Evolutionary conservation across 2,329 filamentous ascomycete species (phyloP), one percentile per base, ranked within the genome.

Genomic region (Pseudopithomyces maydicus): DNA sequence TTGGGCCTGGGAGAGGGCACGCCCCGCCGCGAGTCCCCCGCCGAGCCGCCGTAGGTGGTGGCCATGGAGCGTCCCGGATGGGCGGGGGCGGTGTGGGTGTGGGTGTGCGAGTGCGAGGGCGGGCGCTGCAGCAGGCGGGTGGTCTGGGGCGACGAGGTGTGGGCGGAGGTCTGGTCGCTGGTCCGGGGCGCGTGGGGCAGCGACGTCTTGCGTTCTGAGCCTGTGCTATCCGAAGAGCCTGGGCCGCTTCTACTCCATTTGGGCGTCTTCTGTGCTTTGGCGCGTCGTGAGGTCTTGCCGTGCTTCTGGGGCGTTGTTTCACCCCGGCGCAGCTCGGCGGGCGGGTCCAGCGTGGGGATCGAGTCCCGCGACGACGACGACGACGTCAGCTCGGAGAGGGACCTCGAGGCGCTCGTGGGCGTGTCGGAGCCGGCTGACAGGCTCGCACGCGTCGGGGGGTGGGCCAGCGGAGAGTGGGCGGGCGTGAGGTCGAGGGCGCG

Each of bases 1-100:
- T 78, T 78, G 35, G 77, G 77, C 57, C 77, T 72, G 63, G 77
- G 77, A 70, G 77, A 79, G 44, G 74, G 65, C 43, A 78, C 72
- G 55, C 70, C 74, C 55, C 77, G 72, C 62, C 77, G 76, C 67
- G 74, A 68, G 66, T 78, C 77, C 62, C 72, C 73, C 62, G 75
- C 68, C 59, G 71, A 63, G 59, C 57, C 70, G 33, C 70, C 70
- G 69, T 74, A 76, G 48, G 67, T 62, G 60, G 72, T 70, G 64
- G 73, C 72, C 73, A 76, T 76, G 58, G 70, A 74, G 61, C 65
- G 69, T 57, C 57, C 61, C 54, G 70, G 62, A 32, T 56, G 63
- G 14, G 43, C 53, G 6, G 60, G 43, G 56, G 62, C 57, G 52
- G 61, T 38, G 35, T 58, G 54, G 52, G 61, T 38, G 35, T 58